A percentile compares a stretch with the other conserved stretches of the same genome.
Conservation (phyloP, 148 eudicot genomes). For the Cornus kousa region DNA sequence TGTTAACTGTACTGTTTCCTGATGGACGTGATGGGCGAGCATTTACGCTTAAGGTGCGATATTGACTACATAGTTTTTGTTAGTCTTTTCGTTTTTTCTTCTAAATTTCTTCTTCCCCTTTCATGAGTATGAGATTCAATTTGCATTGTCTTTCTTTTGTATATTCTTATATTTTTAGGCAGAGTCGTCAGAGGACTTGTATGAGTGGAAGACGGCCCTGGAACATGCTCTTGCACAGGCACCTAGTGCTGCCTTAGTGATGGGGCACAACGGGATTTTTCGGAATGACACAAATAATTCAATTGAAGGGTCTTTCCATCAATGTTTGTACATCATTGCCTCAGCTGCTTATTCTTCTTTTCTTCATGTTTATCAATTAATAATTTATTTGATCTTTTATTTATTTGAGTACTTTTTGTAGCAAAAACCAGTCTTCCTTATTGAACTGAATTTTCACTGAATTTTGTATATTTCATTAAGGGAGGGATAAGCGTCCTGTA, state of each 20-base stretch:
- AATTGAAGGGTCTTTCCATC: conserved; percentile 81
- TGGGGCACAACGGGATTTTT: conserved; percentile 96
- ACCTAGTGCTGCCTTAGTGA: conserved; percentile 97
- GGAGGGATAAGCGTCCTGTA: conserved; percentile 92
- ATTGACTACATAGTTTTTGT: neutral
- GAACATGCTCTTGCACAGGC: conserved; percentile 98
- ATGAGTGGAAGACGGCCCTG: conserved; percentile 95
- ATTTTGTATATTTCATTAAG: conserved; percentile 33
- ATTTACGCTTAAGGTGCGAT: conserved; percentile 85
- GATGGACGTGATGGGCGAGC: conserved; percentile 99
- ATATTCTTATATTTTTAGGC: conserved; percentile 47
- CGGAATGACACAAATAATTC: conserved; percentile 74
- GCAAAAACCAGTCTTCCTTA: conserved; percentile 4
- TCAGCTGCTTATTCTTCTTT: neutral
- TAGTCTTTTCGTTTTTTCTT: neutral
- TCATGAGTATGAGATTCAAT: neutral
- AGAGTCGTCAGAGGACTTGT: conserved; percentile 89
- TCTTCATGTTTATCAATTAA: conserved; percentile 11
- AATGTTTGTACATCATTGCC: conserved; percentile 50
- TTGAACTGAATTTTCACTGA: neutral
- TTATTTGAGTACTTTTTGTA: neutral
- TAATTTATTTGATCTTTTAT: neutral
- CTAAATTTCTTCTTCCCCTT: neutral
- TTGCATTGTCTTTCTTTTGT: neutral
- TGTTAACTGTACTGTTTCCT: conserved; percentile 89